Evolutionary conservation across 305 asterid genomes (phyloP), one percentile per base, ranked within the genome.

Genomic region (Fraxinus ornus): DNA sequence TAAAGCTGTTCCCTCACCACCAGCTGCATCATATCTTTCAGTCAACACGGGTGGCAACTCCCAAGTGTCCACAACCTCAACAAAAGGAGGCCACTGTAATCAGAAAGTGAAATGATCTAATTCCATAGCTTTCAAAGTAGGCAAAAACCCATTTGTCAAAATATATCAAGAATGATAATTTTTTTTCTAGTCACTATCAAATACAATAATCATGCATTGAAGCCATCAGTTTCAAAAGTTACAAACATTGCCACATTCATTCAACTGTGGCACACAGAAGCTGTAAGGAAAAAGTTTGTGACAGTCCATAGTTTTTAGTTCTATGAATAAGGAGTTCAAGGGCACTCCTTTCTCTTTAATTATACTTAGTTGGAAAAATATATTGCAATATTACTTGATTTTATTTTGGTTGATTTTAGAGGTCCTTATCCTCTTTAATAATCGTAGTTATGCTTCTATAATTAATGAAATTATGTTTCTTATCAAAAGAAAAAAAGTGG

Each of bases 1-100:
- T 81, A 96, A 87, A 79, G 99, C 97, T 37, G 97, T 94, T 85
- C 99, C 99, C 81, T 96, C 99, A 72, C 98, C 99, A 76, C 98
- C 97, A 84, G 98, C 94, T 74, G 93, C 89, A 90, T 93, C 93
- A 82, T 94, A 94, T 81, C 97, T 91, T 88, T 94, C 98, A 85
- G 93, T 83, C 82, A 96, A 90, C 87, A 92, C 94, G 15, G 92
- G 83, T 44, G 99, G 99, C 91, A 96, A 88, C 90, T 96, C 99
- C 98, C 98, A 90, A 39, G 97, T 91, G 87, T 94, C 97, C 87
- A 88, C 94, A 60, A 96, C 94, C 91, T 96, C 99, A 88, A 93
- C 92, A 74, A 90, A 83, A 71, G 99, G 97, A 71, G 99, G 98
- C 99, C 99, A 96, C 99, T 96, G 93, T 88, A 89, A 82, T 68